Conservation (phyloP, 2,329 filamentous ascomycete species). For the Chaetomiaceae sp. region DNA sequence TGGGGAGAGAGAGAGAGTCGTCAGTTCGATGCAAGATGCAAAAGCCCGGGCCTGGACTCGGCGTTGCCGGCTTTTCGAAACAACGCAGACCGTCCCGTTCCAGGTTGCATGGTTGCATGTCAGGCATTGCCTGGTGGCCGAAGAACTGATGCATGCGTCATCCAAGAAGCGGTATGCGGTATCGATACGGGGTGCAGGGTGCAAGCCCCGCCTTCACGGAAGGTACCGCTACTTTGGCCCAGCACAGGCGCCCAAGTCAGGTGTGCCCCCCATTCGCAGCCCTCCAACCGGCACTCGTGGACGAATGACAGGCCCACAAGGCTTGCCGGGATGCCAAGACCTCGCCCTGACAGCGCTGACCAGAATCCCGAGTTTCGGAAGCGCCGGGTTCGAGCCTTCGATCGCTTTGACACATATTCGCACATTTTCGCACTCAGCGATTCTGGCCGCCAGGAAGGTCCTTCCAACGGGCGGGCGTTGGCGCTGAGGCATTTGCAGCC, state of each 20-base stretch:
- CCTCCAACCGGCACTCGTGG: not conserved
- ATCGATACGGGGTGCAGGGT: not conserved
- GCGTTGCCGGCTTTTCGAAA: too few species aligned
- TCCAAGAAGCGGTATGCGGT: constrained; percentile 4
- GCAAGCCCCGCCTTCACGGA: too few species aligned
- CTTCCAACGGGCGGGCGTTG: constrained; percentile 19
- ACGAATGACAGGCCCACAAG: not conserved
- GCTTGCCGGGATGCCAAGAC: not conserved
- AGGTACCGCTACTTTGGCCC: not conserved
- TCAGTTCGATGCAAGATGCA: not conserved
- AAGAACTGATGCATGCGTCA: constrained; percentile 8
- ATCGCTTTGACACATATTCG: too few species aligned
- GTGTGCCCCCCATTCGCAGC: too few species aligned
- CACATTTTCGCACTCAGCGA: too few species aligned
- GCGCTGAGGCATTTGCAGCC: constrained; percentile 1
- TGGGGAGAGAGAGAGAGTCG: not conserved
- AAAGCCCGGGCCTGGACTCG: not conserved
- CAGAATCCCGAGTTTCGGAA: not conserved
- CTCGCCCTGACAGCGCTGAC: not conserved
- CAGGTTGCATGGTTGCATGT: not conserved
- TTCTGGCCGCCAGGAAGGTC: constrained; percentile 5
- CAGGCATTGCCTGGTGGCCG: constrained; percentile 4
- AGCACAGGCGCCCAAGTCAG: not conserved
- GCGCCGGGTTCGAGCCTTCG: not conserved
- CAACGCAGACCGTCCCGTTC: not conserved